Conservation (phyloP, 495 filamentous ascomycete genomes). For the Thermothielavioides terrestris region DNA sequence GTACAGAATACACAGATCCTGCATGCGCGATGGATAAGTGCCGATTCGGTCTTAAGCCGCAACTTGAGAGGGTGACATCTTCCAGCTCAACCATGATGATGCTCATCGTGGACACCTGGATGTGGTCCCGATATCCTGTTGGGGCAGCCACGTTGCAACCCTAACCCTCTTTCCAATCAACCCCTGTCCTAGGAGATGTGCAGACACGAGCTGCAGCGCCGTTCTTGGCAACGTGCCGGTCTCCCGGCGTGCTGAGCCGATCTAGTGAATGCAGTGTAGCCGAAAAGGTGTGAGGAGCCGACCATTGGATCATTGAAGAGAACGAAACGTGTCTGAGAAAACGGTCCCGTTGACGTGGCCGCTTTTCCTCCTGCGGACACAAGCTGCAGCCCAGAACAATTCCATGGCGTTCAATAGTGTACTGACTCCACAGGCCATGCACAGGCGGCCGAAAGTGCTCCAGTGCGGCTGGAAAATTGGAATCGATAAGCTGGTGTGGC, state of each 20-base stretch:
- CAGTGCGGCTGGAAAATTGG: slow-evolving; percentile 3
- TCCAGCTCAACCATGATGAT: too few species aligned
- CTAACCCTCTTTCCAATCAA: too few species aligned
- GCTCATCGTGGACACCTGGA: too few species aligned
- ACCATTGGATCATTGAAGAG: background rate
- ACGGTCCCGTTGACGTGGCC: slow-evolving; percentile 2
- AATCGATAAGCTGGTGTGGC: background rate
- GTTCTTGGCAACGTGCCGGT: background rate
- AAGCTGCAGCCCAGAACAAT: background rate
- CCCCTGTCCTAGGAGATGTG: too few species aligned
- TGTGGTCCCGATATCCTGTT: too few species aligned
- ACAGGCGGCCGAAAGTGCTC: background rate
- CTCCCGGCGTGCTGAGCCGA: background rate
- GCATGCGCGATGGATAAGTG: too few species aligned
- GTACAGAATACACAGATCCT: too few species aligned
- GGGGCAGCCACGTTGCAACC: background rate
- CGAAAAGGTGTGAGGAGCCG: background rate
- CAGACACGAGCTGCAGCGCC: background rate
- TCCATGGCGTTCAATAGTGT: slow-evolving; percentile 8
- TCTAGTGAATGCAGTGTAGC: background rate
- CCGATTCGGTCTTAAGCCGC: too few species aligned
- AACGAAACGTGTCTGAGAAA: too few species aligned
- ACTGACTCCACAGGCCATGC: background rate
- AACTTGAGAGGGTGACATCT: too few species aligned
- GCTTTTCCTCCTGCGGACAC: too few species aligned